Evolutionary conservation across 2,329 filamentous ascomycete genomes (phyloP).

Genomic region (Trematosphaeria pertusa): DNA sequence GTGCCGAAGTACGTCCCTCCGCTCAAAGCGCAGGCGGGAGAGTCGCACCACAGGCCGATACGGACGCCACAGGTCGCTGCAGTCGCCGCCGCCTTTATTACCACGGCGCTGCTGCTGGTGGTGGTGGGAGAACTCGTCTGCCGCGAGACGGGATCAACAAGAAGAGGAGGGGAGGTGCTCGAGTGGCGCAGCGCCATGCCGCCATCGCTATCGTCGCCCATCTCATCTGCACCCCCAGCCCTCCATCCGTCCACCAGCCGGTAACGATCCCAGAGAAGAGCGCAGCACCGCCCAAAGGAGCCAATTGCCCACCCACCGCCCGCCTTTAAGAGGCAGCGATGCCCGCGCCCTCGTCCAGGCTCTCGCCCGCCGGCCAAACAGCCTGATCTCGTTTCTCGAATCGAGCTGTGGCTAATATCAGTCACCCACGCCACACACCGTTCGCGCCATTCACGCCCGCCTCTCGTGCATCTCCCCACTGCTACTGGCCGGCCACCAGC

Average conservation of each 20-base stretch:
- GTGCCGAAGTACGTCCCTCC: background rate
- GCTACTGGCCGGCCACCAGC: background rate
- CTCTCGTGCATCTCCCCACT: slow-evolving; percentile 5
- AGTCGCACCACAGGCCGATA: slow-evolving; percentile 7
- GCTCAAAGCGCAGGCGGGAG: slow-evolving; percentile 5
- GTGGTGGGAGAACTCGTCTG: too few relatives aligned
- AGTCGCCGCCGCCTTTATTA: background rate
- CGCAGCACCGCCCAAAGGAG: slow-evolving; percentile 6
- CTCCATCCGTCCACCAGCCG: background rate
- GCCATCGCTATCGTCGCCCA: background rate
- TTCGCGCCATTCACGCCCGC: slow-evolving; percentile 4
- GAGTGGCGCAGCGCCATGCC: slow-evolving; percentile 15
- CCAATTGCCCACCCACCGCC: slow-evolving; percentile 7
- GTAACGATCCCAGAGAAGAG: background rate
- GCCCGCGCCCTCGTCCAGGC: slow-evolving; percentile 7
- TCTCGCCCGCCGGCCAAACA: slow-evolving; percentile 6
- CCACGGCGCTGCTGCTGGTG: too few relatives aligned
- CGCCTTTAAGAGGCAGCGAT: slow-evolving; percentile 10
- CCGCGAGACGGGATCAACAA: background rate
- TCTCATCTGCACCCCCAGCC: background rate
- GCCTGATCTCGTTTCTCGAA: slow-evolving; percentile 16
- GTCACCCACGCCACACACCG: slow-evolving; percentile 11
- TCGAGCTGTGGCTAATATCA: slow-evolving; percentile 15
- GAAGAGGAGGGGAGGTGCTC: too few relatives aligned
- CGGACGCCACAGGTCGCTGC: slow-evolving; percentile 11